Percentiles rank a stretch among this genome's conserved stretches.
These are phyloP conservation scores for Shiraia bambusicola DNA, from an alignment of 2,329 filamentous ascomycete species.

Conservation along the genomic window DNA sequence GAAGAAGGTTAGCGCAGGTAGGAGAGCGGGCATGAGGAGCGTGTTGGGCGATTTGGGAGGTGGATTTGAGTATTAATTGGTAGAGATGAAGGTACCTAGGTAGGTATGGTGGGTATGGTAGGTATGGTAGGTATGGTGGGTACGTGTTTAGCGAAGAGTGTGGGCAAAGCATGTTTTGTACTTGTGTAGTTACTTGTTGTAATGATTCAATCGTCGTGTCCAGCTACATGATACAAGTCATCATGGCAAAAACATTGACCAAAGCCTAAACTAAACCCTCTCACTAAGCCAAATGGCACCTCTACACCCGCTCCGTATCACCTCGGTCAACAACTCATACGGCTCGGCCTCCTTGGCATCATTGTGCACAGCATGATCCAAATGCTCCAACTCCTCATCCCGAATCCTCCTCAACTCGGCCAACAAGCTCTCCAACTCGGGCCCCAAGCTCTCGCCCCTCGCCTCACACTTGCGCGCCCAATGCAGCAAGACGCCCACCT, in stretches of 20 bases:
- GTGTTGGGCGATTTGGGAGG: slow-evolving; percentile 35
- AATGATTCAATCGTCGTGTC: too few relatives aligned
- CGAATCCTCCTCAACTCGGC: slow-evolving; percentile 76
- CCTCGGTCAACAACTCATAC: slow-evolving; percentile 82
- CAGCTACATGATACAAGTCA: too few relatives aligned
- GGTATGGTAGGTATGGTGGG: not conserved
- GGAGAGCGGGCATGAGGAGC: slow-evolving; percentile 34
- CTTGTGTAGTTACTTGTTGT: too few relatives aligned
- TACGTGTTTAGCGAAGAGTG: not conserved
- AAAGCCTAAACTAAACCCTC: slow-evolving; percentile 58
- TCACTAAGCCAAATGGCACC: slow-evolving; percentile 92
- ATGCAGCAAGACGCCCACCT: slow-evolving; percentile 77
- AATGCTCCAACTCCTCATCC: slow-evolving; percentile 94
- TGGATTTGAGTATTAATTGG: slow-evolving; percentile 44
- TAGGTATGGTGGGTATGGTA: too few relatives aligned
- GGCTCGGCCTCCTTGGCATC: slow-evolving; percentile 88
- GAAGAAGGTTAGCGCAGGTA: slow-evolving; percentile 43
- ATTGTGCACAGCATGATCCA: slow-evolving; percentile 92
- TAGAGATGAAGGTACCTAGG: too few relatives aligned
- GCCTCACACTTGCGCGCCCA: slow-evolving; percentile 77
- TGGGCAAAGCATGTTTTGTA: too few relatives aligned
- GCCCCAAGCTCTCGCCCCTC: slow-evolving; percentile 76
- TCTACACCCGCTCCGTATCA: slow-evolving; percentile 86
- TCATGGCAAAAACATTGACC: too few relatives aligned
- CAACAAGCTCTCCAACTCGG: slow-evolving; percentile 73